Conservation (phyloP, 495 filamentous ascomycete species). For the Aspergillus cristatus region DNA sequence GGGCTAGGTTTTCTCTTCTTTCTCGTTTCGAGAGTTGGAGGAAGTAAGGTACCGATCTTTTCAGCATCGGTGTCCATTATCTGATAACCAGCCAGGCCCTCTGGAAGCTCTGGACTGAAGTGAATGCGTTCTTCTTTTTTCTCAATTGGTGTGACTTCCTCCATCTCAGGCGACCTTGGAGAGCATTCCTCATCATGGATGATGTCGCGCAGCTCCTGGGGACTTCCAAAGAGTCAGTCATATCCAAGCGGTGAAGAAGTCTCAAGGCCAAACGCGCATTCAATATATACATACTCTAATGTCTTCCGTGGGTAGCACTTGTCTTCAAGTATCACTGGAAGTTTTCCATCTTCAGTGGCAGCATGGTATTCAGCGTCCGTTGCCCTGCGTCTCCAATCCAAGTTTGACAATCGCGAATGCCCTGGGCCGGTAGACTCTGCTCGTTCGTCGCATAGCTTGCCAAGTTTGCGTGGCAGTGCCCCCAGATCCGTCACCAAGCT, state of each 20-base stretch:
- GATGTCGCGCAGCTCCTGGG: constrained; percentile 34
- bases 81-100: constrained; percentile 3
- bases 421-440: constrained; percentile 7
- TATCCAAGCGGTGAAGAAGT: background rate
- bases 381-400: constrained; percentile 8
- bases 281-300: constrained; percentile 50
- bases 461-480: constrained; percentile 30
- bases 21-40: constrained; percentile 28
- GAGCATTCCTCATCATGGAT: constrained; percentile 37
- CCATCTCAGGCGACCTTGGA: constrained; percentile 56
- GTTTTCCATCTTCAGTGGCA: constrained; percentile 44
- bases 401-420: constrained; percentile 10
- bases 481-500: constrained; percentile 56
- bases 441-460: constrained; percentile 11
- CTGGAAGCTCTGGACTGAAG: constrained; percentile 22
- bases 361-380: constrained; percentile 7
- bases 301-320: constrained; percentile 66
- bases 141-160: constrained; percentile 46
- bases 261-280: background rate
- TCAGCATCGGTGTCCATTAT: background rate
- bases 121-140: constrained; percentile 51
- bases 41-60: constrained; percentile 13
- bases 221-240: constrained; percentile 20
- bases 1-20: constrained; percentile 42
- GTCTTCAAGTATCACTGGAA: constrained; percentile 79